These are phyloP conservation scores for Penicillium paneum DNA, from an alignment of 2,329 filamentous ascomycete species.

Conservation along the genomic window DNA sequence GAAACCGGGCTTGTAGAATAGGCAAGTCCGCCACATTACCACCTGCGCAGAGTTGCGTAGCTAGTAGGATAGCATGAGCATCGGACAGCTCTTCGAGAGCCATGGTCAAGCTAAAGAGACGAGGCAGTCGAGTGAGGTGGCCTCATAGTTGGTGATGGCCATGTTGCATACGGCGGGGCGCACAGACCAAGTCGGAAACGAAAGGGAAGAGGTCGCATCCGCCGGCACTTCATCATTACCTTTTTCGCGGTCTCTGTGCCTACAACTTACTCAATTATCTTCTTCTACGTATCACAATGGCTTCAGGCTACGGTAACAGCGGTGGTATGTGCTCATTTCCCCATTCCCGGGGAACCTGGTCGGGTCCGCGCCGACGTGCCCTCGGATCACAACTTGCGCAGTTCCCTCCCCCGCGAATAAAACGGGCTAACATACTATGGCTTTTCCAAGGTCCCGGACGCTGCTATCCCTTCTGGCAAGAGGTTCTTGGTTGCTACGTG, in stretches of 20 bases:
- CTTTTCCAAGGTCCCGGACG: constrained; percentile 60
- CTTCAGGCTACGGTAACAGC: constrained; percentile 54
- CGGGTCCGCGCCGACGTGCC: constrained; percentile 10
- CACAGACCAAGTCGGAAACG: constrained; percentile 32
- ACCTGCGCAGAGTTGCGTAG: constrained; percentile 55
- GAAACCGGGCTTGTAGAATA: constrained; percentile 49
- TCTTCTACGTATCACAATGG: constrained; percentile 39
- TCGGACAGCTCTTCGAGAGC: constrained; percentile 46
- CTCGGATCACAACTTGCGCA: constrained; percentile 18
- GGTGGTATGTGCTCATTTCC: constrained; percentile 43
- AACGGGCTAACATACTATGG: constrained; percentile 22
- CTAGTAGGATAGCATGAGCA: constrained; percentile 57
- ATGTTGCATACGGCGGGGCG: constrained; percentile 27
- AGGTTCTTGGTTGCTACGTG: constrained; percentile 96
- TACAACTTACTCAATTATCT: constrained; percentile 20
- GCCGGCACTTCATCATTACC: constrained; percentile 25
- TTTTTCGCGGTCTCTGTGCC: constrained; percentile 23
- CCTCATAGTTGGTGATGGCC: constrained; percentile 23
- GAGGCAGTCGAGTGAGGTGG: constrained; percentile 27
- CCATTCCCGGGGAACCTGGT: not conserved
- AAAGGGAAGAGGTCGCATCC: constrained; percentile 34
- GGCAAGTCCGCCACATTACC: constrained; percentile 54
- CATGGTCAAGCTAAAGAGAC: constrained; percentile 29
- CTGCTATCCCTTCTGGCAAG: constrained; percentile 99
- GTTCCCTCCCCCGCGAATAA: constrained; percentile 17